Evolutionary conservation across 176 grass and related monocot genomes (phyloP), one percentile per base, ranked within the genome.

Genomic region (Typha latifolia): DNA sequence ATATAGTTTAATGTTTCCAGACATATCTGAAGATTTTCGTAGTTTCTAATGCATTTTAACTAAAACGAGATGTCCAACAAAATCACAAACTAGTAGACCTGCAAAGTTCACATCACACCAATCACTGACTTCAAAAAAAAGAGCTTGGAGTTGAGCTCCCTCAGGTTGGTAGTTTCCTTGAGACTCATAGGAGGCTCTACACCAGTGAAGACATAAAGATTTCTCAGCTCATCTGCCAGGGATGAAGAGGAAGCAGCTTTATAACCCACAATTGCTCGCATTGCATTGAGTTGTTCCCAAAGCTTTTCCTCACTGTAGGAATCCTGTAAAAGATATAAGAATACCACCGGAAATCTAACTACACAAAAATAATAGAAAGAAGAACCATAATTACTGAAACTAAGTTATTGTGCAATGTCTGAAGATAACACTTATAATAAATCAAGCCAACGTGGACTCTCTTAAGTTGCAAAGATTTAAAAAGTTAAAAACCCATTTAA

Each of bases 61-160:
- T 21, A 59, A 16, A 59, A 21, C 53, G 20, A 59, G 6, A 59
- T 59, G 7, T 59, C n/a, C 53, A 22, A 6, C 53, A 59, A 59
- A 10, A 59, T 22, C n/a, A 22, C 16, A 22, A 3, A 59, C 16
- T 19, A 59, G n/a, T 9, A 59, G 53, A 16, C 53, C 14, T 59
- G 3, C 9, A 19, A 11, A 57, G 49, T n/a, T 84, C 64, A 84
- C 14, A 79, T 64, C 27, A 84, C 66, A 22, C 82, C 82, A 11
- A 84, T 63, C 8, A 84, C 59, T 48, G 76, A 74, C 66, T 84
- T 84, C 64, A 84, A 32, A 48, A 84, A 79, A 29, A 43, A 71
- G 56, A 84, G 65, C 71, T 74, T 84, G 47, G 74, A 67, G 8
- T 79, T 70, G 57, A 84, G 66, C 71, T 84, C 76, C 66, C 71